Evolutionary conservation across 257 asterid species (phyloP).

Genomic region (Primulina tabacum): DNA sequence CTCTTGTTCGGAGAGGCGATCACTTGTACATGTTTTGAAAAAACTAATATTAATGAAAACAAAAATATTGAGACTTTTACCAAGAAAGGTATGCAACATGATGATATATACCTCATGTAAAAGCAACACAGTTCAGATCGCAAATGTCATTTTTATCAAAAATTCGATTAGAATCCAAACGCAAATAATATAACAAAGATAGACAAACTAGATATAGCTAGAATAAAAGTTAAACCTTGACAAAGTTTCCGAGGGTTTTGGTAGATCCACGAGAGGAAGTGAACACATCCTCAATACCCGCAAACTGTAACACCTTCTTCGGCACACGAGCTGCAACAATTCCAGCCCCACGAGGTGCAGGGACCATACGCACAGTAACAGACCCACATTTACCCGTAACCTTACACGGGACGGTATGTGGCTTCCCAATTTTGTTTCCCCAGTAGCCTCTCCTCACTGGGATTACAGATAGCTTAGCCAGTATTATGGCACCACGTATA

Average conservation of each 20-base stretch:
- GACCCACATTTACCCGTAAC: slow-evolving; percentile 67
- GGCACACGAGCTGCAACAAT: slow-evolving; percentile 66
- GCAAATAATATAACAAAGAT: background rate
- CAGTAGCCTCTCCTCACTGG: slow-evolving; percentile 69
- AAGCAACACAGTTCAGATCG: background rate
- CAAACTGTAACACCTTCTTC: slow-evolving; percentile 61
- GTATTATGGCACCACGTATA: slow-evolving; percentile 49
- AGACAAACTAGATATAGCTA: background rate
- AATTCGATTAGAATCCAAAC: background rate
- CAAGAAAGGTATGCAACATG: too few species aligned
- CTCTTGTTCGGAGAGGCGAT: too few species aligned
- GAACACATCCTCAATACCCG: slow-evolving; percentile 60
- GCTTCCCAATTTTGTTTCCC: slow-evolving; percentile 64
- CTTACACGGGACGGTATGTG: slow-evolving; percentile 64
- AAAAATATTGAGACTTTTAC: too few species aligned
- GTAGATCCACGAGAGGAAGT: slow-evolving; percentile 65
- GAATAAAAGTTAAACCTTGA: slow-evolving; percentile 32
- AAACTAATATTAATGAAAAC: too few species aligned
- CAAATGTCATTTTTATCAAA: too few species aligned
- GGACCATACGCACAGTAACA: slow-evolving; percentile 59
- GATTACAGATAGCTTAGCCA: slow-evolving; percentile 52
- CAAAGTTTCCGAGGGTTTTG: slow-evolving; percentile 60
- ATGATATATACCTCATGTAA: too few species aligned
- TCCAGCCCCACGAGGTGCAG: slow-evolving; percentile 62
- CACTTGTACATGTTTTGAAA: too few species aligned